Percentiles rank a stretch among this genome's conserved stretches.
Evolutionary conservation across 2,329 filamentous ascomycete genomes (phyloP).

Genomic region (Elsinoe ampelina): DNA sequence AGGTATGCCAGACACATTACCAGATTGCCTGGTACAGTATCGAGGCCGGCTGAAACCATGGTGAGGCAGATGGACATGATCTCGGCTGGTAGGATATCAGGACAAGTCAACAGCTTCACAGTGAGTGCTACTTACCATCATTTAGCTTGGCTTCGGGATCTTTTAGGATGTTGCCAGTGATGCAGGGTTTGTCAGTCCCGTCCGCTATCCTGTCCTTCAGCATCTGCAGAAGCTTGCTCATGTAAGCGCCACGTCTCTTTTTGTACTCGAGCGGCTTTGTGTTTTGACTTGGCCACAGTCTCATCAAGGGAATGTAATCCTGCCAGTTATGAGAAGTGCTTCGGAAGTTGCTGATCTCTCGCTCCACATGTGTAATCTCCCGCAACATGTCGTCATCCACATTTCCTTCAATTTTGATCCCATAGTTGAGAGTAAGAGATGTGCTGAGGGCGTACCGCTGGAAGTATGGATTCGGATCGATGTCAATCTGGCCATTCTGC

Average conservation of each 20-base stretch:
- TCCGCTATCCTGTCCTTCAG: conserved; percentile 53
- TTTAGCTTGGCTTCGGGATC: conserved; percentile 60
- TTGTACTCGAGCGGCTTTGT: conserved; percentile 56
- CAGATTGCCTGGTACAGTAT: conserved; percentile 71
- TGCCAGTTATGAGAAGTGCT: conserved; percentile 78
- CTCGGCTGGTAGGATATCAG: conserved; percentile 44
- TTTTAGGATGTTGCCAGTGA: conserved; percentile 62
- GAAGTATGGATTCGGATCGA: conserved; percentile 66
- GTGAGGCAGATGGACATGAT: conserved; percentile 73
- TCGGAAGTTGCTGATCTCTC: conserved; percentile 64
- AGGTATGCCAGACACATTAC: conserved; percentile 73
- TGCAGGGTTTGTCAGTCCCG: conserved; percentile 59
- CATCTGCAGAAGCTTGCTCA: conserved; percentile 50
- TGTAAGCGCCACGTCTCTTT: conserved; percentile 56
- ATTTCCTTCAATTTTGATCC: conserved; percentile 62
- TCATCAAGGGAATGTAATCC: conserved; percentile 69
- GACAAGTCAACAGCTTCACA: no score
- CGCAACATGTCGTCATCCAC: conserved; percentile 57
- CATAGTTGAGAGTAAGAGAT: conserved; percentile 69
- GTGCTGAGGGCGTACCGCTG: conserved; percentile 70
- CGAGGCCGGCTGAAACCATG: conserved; percentile 72
- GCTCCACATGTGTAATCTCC: conserved; percentile 68
- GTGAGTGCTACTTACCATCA: conserved; percentile 40
- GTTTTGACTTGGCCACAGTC: conserved; percentile 54
- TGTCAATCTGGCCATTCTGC: conserved; percentile 50